Percentiles rank a stretch among this genome's conserved stretches.
These are phyloP conservation scores for Neolentinus lepideus DNA, from an alignment of 1,284 basidiomycete genomes.

Conservation along the genomic window DNA sequence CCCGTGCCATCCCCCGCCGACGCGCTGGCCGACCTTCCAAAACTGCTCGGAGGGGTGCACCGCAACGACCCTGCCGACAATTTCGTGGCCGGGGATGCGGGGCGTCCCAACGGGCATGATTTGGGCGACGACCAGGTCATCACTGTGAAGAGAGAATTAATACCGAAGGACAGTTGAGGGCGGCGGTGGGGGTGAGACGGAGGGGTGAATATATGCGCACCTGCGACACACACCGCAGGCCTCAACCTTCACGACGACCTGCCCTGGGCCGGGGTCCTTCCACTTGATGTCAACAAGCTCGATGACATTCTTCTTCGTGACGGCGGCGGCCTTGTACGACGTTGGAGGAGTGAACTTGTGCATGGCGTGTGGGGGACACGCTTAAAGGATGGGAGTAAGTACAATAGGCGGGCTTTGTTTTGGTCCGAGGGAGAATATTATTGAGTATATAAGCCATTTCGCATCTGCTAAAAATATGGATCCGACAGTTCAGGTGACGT, in stretches of 20 bases:
- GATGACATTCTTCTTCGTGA: constrained; percentile 15
- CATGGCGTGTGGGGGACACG: neutral
- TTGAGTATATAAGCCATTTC: no score
- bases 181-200: neutral
- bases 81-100: constrained; percentile 6
- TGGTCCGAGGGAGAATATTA: no score
- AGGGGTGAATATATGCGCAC: neutral
- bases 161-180: neutral
- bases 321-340: constrained; percentile 19
- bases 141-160: constrained; percentile 13
- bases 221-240: constrained; percentile 13
- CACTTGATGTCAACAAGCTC: constrained; percentile 15
- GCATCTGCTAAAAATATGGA: no score
- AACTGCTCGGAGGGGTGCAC: constrained; percentile 5
- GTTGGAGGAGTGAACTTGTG: constrained; percentile 4
- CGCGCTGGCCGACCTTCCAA: constrained; percentile 5
- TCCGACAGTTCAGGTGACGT: no score
- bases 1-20: constrained; percentile 8
- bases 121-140: constrained; percentile 13
- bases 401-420: no score
- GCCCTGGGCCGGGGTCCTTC: constrained; percentile 16
- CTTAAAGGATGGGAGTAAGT: no score
- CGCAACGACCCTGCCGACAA: constrained; percentile 5
- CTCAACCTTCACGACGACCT: constrained; percentile 20
- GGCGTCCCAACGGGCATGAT: constrained; percentile 10